These are phyloP conservation scores for Ustilago esculenta DNA, from an alignment of 1,284 basidiomycete genomes.

Conservation along the genomic window DNA sequence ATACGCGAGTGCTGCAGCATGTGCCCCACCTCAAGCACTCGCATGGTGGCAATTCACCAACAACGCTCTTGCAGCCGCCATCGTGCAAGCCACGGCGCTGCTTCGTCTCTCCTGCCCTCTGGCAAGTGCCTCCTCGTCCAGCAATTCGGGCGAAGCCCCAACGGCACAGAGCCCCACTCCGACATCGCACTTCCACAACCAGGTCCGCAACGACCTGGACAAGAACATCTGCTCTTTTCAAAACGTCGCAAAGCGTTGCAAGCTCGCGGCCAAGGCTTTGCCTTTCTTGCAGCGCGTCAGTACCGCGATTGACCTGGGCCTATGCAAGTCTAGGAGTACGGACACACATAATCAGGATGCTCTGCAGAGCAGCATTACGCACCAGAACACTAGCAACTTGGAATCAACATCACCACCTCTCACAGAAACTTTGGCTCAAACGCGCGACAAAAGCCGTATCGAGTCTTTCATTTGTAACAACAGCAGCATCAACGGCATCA, in stretches of 20 bases:
- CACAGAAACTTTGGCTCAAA: neutral
- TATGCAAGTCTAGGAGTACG: constrained; percentile 8
- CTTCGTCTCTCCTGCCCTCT: constrained; percentile 16
- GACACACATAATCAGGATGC: no score
- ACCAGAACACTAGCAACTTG: neutral
- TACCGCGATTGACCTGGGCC: constrained; percentile 21
- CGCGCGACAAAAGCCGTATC: neutral
- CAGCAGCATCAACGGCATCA: constrained; percentile 4
- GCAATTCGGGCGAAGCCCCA: no score
- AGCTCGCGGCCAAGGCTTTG: constrained; percentile 30
- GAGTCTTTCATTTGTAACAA: constrained; percentile 11
- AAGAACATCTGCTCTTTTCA: constrained; percentile 35
- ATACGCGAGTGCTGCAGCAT: constrained; percentile 18
- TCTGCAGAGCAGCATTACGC: constrained; percentile 1
- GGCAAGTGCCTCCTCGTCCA: no score
- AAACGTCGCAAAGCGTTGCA: constrained; percentile 33
- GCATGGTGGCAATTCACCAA: constrained; percentile 36
- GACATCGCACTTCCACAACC: constrained; percentile 12
- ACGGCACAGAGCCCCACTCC: no score
- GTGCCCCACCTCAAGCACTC: constrained; percentile 20
- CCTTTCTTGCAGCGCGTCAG: constrained; percentile 31
- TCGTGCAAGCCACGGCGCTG: constrained; percentile 34
- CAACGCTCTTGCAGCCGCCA: constrained; percentile 36
- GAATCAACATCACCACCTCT: neutral
- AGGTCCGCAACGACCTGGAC: constrained; percentile 25